A percentile compares a stretch with the other conserved stretches of the same genome.
These are phyloP conservation scores for Leccinum disarticulatum DNA, from an alignment of 768 basidiomycete genomes.

Conservation along the genomic window DNA sequence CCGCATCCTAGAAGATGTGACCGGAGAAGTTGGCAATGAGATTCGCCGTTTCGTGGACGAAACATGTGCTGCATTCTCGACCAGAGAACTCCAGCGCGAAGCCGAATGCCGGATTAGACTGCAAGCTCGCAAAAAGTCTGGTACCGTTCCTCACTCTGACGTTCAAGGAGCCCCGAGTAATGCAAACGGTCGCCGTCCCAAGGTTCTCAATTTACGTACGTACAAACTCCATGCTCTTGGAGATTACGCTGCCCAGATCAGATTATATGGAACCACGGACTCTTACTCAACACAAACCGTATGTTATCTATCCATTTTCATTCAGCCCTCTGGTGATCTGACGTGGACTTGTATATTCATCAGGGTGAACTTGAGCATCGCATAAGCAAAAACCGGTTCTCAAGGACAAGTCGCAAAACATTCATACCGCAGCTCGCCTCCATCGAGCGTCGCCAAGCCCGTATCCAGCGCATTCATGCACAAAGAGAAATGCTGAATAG, in stretches of 20 bases:
- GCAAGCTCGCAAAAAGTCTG: no score
- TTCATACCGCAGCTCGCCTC: neutral
- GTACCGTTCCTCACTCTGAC: no score
- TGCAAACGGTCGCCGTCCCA: neutral
- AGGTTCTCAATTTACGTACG: neutral
- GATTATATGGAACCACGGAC: no score
- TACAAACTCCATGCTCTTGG: neutral
- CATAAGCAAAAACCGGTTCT: neutral
- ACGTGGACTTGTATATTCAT: neutral
- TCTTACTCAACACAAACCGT: neutral
- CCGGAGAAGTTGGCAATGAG: no score
- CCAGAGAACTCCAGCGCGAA: no score
- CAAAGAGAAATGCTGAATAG: neutral
- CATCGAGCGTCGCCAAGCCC: neutral
- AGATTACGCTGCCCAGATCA: neutral
- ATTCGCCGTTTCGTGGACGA: no score
- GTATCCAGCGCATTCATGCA: neutral
- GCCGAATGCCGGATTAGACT: no score
- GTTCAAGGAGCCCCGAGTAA: no score
- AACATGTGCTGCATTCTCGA: no score
- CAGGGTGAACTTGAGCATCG: neutral
- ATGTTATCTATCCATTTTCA: neutral
- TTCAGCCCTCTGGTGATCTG: neutral
- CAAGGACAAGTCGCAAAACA: neutral
- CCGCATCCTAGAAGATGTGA: no score